A percentile compares a stretch with the other conserved stretches of the same genome.
phyloP scores from a whole-genome alignment of 1,139 yeast genomes.

The Debaryomyces singareniensis region DNA sequence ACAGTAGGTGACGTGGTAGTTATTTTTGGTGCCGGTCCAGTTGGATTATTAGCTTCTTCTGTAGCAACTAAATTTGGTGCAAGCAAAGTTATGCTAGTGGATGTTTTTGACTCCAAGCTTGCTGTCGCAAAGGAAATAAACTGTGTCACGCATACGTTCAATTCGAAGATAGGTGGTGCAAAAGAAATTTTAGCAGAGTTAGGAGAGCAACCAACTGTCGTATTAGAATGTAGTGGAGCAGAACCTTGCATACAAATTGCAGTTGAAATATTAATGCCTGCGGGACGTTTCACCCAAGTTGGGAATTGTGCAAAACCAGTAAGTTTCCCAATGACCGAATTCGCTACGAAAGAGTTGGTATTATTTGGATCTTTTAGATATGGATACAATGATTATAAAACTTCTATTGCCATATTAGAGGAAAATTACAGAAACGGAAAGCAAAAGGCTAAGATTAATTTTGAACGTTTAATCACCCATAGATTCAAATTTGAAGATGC shows the following conservation, averaged over 20 bases:
- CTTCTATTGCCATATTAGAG: constrained; percentile 61
- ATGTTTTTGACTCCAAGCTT: constrained; percentile 54
- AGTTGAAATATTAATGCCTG: constrained; percentile 48
- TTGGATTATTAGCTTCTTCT: constrained; percentile 74
- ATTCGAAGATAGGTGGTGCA: constrained; percentile 43
- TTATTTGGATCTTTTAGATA: constrained; percentile 80
- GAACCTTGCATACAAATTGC: constrained; percentile 64
- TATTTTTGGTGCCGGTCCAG: constrained; percentile 92
- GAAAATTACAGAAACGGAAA: constrained; percentile 57
- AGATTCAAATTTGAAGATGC: constrained; percentile 71
- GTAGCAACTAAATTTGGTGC: constrained; percentile 85
- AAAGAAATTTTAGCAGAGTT: constrained; percentile 28
- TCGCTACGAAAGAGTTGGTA: constrained; percentile 63
- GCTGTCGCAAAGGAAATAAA: constrained; percentile 52
- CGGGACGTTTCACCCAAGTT: constrained; percentile 68
- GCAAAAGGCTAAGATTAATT: constrained; percentile 37
- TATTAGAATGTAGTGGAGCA: constrained; percentile 71
- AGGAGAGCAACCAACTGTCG: constrained; percentile 50
- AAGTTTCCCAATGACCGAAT: constrained; percentile 66
- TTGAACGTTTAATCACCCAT: constrained; percentile 66
- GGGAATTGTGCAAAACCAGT: constrained; percentile 70
- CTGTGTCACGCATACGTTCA: constrained; percentile 54
- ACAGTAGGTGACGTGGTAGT: constrained; percentile 69
- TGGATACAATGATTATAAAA: constrained; percentile 70
- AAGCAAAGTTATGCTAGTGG: constrained; percentile 57